phyloP scores from a whole-genome alignment of 306 rosid genomes.

The Betula pendula region DNA sequence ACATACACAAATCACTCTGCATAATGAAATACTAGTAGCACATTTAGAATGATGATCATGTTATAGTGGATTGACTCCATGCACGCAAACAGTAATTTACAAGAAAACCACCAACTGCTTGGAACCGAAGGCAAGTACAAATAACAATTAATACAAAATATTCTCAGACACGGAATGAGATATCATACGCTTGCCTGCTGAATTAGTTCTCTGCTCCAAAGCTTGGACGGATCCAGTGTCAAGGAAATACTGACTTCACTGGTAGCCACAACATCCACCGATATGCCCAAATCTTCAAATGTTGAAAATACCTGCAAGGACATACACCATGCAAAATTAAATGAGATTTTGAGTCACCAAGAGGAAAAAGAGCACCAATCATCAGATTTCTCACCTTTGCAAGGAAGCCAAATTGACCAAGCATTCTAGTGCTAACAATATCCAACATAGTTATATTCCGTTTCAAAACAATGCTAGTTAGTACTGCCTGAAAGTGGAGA shows the following conservation, averaged over 20 bases:
- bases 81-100: background rate
- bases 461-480: conserved; percentile 93
- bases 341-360: conserved; percentile 15
- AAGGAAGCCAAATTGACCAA: conserved; percentile 91
- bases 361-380: background rate
- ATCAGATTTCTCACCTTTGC: conserved; percentile 71
- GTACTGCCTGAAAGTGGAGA: conserved; percentile 65
- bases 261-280: conserved; percentile 84
- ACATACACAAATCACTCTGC: background rate
- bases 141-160: conserved; percentile 1
- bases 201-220: conserved; percentile 89
- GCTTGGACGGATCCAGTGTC: conserved; percentile 88
- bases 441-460: conserved; percentile 92
- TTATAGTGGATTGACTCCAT: background rate
- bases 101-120: background rate
- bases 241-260: conserved; percentile 87
- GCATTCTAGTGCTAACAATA: conserved; percentile 98
- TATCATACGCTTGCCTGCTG: conserved; percentile 65
- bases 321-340: conserved; percentile 14
- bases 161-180: conserved; percentile 21
- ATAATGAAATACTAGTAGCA: conserved; percentile 14
- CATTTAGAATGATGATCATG: background rate
- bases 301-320: conserved; percentile 74
- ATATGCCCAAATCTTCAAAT: conserved; percentile 84
- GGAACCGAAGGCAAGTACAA: background rate